A percentile compares a stretch with the other conserved stretches of the same genome.
These are phyloP conservation scores for Trametes pubescens DNA, from an alignment of 1,284 basidiomycete genomes.

Conservation along the genomic window DNA sequence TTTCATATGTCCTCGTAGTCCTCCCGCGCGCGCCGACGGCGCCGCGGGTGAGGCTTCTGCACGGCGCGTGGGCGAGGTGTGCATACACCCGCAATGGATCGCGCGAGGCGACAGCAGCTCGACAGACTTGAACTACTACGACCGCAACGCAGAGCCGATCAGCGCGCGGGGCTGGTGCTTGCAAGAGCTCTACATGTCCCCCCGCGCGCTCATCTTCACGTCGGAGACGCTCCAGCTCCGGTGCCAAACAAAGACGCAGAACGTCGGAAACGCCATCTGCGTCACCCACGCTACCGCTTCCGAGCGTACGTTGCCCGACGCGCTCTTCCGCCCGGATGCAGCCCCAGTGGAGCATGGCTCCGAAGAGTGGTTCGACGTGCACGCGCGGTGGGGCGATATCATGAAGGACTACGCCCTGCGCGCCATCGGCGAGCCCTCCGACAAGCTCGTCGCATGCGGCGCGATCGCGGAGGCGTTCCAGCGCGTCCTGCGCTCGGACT, in stretches of 20 bases:
- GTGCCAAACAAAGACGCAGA: slow-evolving; percentile 18
- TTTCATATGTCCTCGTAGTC: slow-evolving; percentile 10
- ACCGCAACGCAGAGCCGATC: slow-evolving; percentile 14
- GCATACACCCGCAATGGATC: slow-evolving; percentile 15
- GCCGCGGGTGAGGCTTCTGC: not conserved
- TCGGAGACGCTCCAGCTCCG: slow-evolving; percentile 27
- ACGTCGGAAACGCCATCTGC: slow-evolving; percentile 24
- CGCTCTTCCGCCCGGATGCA: slow-evolving; percentile 14
- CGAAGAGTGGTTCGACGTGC: slow-evolving; percentile 11
- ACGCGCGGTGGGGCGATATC: slow-evolving; percentile 18
- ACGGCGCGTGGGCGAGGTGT: slow-evolving; percentile 8
- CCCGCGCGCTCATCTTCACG: slow-evolving; percentile 24
- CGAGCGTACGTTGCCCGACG: slow-evolving; percentile 14
- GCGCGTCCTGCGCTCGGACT: slow-evolving; percentile 21
- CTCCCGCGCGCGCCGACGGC: not conserved
- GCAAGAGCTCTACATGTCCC: slow-evolving; percentile 23
- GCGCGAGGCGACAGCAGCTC: slow-evolving; percentile 19
- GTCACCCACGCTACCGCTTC: not conserved
- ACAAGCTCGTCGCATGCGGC: slow-evolving; percentile 30
- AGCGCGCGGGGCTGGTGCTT: slow-evolving; percentile 28
- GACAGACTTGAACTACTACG: not conserved
- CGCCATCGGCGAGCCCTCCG: slow-evolving; percentile 13
- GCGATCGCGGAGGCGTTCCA: slow-evolving; percentile 25
- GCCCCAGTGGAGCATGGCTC: not conserved
- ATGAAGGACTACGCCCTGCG: slow-evolving; percentile 27